These are phyloP conservation scores for Logfia minima DNA, from an alignment of 129 eudicot genomes.

Conservation along the genomic window DNA sequence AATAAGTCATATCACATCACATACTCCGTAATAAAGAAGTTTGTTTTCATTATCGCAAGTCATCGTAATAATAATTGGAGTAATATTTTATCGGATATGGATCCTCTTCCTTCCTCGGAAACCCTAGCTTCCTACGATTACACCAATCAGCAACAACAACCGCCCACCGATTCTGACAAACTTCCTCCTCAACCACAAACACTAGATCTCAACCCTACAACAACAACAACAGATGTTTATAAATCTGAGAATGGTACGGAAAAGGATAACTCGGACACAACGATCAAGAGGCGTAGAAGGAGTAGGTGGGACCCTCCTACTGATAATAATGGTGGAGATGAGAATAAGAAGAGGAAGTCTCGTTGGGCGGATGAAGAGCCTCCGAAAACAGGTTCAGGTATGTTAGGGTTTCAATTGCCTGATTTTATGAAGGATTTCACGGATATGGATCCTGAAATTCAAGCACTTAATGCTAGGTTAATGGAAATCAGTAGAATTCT, in stretches of 20 bases:
- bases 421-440: slow-evolving; percentile 89
- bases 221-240: background rate
- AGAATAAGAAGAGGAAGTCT: slow-evolving; percentile 67
- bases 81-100: background rate
- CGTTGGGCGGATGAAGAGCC: slow-evolving; percentile 89
- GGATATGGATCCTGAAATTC: slow-evolving; percentile 80
- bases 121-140: background rate
- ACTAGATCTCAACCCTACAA: background rate
- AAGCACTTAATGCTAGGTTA: slow-evolving; percentile 70
- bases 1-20: no score
- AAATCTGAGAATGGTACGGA: background rate
- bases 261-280: background rate
- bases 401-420: slow-evolving; percentile 56
- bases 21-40: no score
- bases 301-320: slow-evolving; percentile 82
- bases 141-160: background rate
- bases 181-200: background rate
- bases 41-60: no score
- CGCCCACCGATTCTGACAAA: background rate
- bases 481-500: slow-evolving; percentile 77
- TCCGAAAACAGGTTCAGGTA: slow-evolving; percentile 12
- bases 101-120: background rate
- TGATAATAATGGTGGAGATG: slow-evolving; percentile 30
- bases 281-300: slow-evolving; percentile 44
- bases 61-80: no score